These are phyloP conservation scores for Osmanthus fragrans DNA, from an alignment of 257 asterid species.

Conservation along the genomic window DNA sequence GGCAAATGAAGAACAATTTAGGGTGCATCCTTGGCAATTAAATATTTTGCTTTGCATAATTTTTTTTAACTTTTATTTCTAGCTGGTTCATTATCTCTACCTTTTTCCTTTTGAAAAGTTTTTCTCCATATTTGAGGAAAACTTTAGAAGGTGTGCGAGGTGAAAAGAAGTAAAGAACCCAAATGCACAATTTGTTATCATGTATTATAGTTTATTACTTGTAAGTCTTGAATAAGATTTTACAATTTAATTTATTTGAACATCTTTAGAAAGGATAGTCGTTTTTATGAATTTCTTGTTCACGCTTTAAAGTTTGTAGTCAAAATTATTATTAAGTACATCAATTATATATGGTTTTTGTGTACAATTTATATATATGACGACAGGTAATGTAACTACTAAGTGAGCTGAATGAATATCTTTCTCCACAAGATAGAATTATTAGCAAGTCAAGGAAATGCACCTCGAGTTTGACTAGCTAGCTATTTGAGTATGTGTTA, in stretches of 20 bases:
- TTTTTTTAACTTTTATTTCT: background rate
- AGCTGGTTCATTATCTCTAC: background rate
- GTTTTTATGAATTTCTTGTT: too few relatives aligned
- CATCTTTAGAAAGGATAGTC: background rate
- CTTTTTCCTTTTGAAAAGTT: background rate
- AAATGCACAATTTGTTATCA: background rate
- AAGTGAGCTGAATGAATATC: too few relatives aligned
- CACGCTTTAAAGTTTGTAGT: background rate
- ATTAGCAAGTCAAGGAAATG: too few relatives aligned
- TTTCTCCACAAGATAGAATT: too few relatives aligned
- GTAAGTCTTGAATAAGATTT: background rate
- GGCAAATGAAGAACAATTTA: background rate
- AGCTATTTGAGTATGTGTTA: background rate
- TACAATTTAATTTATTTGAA: too few relatives aligned
- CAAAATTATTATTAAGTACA: background rate
- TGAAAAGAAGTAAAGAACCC: background rate
- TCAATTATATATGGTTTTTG: too few relatives aligned
- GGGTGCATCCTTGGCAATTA: conserved; percentile 1
- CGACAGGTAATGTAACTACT: background rate
- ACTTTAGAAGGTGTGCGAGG: background rate
- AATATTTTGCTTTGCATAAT: background rate
- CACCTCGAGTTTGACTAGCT: background rate
- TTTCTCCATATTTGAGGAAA: background rate
- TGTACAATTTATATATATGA: too few relatives aligned
- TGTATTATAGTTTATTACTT: background rate